phyloP scores from a whole-genome alignment of 495 filamentous ascomycete genomes.

The Neurospora discreta region DNA sequence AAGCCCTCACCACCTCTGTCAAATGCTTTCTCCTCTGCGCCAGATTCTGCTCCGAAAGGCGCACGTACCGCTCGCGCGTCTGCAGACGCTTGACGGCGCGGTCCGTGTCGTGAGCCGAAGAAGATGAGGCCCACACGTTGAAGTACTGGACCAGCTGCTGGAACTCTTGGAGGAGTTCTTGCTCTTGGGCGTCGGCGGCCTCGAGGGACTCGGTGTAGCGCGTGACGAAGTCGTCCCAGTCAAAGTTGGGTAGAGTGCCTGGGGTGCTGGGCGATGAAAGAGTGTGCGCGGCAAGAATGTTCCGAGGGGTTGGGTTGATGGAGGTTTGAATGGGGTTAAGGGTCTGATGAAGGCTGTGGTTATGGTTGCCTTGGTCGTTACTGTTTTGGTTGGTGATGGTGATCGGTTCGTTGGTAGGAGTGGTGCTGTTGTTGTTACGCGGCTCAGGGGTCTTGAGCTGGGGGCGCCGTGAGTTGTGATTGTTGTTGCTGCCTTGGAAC shows the following conservation, averaged over 20 bases:
- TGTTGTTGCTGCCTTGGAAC: background rate
- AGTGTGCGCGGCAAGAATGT: background rate
- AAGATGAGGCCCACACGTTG: slow-evolving; percentile 55
- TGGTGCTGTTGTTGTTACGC: slow-evolving; percentile 4
- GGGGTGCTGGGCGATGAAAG: slow-evolving; percentile 29
- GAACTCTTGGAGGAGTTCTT: slow-evolving; percentile 50
- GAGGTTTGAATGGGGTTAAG: background rate
- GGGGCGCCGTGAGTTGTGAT: background rate
- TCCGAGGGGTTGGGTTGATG: background rate
- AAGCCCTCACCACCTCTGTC: slow-evolving; percentile 65
- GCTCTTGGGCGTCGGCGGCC: slow-evolving; percentile 48
- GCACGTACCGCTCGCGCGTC: slow-evolving; percentile 64
- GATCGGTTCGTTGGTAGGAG: slow-evolving; percentile 14
- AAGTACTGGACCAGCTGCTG: slow-evolving; percentile 57
- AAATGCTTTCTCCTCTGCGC: slow-evolving; percentile 66
- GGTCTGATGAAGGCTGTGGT: background rate
- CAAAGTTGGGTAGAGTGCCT: slow-evolving; percentile 37
- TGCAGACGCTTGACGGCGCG: slow-evolving; percentile 65
- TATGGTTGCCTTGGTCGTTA: slow-evolving; percentile 3
- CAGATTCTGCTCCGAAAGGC: slow-evolving; percentile 53
- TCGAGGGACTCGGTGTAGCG: slow-evolving; percentile 51
- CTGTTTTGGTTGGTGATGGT: slow-evolving; percentile 17
- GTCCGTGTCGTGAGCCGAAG: slow-evolving; percentile 55
- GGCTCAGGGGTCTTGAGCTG: slow-evolving; percentile 26
- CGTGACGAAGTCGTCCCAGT: slow-evolving; percentile 58